phyloP scores from a whole-genome alignment of 768 basidiomycete species.

The Lyophyllum atratum region DNA sequence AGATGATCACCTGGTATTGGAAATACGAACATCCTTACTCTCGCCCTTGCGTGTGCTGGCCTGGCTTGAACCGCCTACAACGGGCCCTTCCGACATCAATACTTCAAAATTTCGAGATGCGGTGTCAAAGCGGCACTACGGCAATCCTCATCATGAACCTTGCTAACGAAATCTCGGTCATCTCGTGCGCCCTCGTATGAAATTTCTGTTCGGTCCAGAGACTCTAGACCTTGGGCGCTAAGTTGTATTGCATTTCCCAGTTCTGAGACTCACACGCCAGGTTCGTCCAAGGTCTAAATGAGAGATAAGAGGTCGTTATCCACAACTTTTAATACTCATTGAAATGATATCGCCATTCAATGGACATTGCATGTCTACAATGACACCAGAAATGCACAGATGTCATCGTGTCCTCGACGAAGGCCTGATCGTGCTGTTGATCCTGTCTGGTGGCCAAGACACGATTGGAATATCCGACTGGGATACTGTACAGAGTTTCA shows the following conservation, averaged over 20 bases:
- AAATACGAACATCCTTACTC: background rate
- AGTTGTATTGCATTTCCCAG: background rate
- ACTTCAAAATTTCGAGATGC: background rate
- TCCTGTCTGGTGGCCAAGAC: background rate
- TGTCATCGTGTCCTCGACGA: background rate
- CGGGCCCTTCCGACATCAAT: background rate
- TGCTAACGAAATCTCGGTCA: background rate
- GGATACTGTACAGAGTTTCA: background rate
- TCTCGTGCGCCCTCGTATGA: background rate
- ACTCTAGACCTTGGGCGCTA: background rate
- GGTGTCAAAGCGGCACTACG: background rate
- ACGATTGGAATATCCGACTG: background rate
- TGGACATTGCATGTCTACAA: background rate
- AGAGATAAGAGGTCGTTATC: background rate
- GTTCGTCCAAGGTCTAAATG: background rate
- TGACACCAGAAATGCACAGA: background rate
- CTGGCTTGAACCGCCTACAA: background rate
- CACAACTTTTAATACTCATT: background rate
- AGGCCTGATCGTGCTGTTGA: background rate
- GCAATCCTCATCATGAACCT: background rate
- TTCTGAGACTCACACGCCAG: background rate
- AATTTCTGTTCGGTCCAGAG: background rate
- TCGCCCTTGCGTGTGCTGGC: background rate
- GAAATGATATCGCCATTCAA: background rate
- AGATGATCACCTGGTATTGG: background rate